Percentiles rank a stretch among this genome's conserved stretches.
These are phyloP conservation scores for Colletotrichum musicola DNA, from an alignment of 2,329 filamentous ascomycete species.

Conservation along the genomic window DNA sequence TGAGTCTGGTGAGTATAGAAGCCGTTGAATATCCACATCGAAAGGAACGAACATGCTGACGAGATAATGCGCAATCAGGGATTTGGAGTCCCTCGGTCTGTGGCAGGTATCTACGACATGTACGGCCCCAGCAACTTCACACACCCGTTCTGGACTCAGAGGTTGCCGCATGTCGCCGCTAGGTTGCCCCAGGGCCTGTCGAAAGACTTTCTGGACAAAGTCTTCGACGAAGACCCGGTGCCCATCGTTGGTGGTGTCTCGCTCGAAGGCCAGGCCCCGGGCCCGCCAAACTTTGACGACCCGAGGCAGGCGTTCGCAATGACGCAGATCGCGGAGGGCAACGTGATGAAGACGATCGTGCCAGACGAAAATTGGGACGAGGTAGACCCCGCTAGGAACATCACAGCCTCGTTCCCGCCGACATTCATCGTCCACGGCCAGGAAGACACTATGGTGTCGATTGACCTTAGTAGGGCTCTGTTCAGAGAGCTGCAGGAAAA, in stretches of 20 bases:
- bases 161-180: constrained; percentile 46
- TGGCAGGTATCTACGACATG: constrained; percentile 55
- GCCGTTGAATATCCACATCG: neutral
- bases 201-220: constrained; percentile 47
- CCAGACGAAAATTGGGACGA: constrained; percentile 43
- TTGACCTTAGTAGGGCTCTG: constrained; percentile 50
- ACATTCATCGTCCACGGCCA: constrained; percentile 58
- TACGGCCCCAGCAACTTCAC: constrained; percentile 57
- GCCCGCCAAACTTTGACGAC: constrained; percentile 50
- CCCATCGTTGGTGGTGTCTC: constrained; percentile 55
- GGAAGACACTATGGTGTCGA: constrained; percentile 54
- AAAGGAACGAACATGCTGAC: neutral
- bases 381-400: constrained; percentile 51
- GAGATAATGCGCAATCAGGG: constrained; percentile 43
- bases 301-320: constrained; percentile 55
- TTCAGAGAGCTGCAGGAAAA: constrained; percentile 43
- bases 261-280: constrained; percentile 53
- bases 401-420: constrained; percentile 49
- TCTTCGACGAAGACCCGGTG: constrained; percentile 52
- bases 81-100: constrained; percentile 50
- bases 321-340: constrained; percentile 55
- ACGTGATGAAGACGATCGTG: constrained; percentile 50
- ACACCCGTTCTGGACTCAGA: constrained; percentile 51
- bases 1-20: constrained; percentile 48
- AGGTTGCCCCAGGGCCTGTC: constrained; percentile 45